A percentile compares a stretch with the other conserved stretches of the same genome.
Conservation (phyloP, 1,139 yeast genomes). For the Chernovozyma aurita region DNA sequence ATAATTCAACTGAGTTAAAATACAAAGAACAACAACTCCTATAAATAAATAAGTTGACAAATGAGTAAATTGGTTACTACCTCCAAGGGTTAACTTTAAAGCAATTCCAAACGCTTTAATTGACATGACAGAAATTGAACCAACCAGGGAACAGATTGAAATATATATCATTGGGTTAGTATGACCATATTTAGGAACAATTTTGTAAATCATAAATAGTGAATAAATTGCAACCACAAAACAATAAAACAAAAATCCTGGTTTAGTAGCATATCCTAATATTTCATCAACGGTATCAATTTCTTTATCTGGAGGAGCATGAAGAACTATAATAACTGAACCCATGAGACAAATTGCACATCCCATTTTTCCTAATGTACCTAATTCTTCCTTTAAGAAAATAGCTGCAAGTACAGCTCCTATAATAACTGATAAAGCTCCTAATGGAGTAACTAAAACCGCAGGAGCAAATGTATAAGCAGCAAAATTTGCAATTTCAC, state of each 20-base stretch:
- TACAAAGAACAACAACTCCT: slow-evolving; percentile 73
- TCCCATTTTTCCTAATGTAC: slow-evolving; percentile 88
- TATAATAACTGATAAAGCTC: slow-evolving; percentile 84
- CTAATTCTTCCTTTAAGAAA: slow-evolving; percentile 80
- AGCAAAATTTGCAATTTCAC: slow-evolving; percentile 90
- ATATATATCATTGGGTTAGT: slow-evolving; percentile 86
- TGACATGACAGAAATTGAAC: slow-evolving; percentile 87
- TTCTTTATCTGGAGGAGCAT: slow-evolving; percentile 92
- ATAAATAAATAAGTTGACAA: slow-evolving; percentile 81
- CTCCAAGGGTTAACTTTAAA: slow-evolving; percentile 74
- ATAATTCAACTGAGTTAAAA: slow-evolving; percentile 87
- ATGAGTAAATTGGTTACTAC: slow-evolving; percentile 88
- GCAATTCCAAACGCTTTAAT: slow-evolving; percentile 95
- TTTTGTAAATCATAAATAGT: slow-evolving; percentile 72
- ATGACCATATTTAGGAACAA: slow-evolving; percentile 78
- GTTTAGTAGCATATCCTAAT: slow-evolving; percentile 71
- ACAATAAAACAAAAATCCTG: slow-evolving; percentile 72
- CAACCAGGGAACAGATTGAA: slow-evolving; percentile 86
- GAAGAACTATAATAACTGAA: slow-evolving; percentile 82
- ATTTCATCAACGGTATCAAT: slow-evolving; percentile 87
- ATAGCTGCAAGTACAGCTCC: slow-evolving; percentile 89
- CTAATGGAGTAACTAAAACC: slow-evolving; percentile 84
- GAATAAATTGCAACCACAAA: slow-evolving; percentile 61
- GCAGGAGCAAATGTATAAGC: slow-evolving; percentile 97
- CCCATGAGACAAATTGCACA: slow-evolving; percentile 90